Percentiles rank a stretch among this genome's conserved stretches.
phyloP scores from a whole-genome alignment of 768 basidiomycete species.

The Stropharia rugosoannulata region DNA sequence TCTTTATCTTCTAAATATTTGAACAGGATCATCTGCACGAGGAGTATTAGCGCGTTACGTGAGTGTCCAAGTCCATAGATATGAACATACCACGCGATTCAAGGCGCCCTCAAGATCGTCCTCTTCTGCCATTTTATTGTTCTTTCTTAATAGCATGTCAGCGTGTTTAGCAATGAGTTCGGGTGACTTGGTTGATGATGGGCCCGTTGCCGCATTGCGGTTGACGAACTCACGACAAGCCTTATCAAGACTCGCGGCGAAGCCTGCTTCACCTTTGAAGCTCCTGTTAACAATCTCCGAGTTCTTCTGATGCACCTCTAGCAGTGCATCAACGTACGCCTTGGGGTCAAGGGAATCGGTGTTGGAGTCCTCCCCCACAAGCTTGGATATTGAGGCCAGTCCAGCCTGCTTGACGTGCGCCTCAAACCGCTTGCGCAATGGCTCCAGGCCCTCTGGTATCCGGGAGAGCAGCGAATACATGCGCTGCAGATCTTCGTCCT shows the following conservation, averaged over 20 bases:
- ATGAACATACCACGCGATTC: slow-evolving; percentile 79
- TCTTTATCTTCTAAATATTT: slow-evolving; percentile 99
- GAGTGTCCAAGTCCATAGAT: slow-evolving; percentile 29
- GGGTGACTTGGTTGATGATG: slow-evolving; percentile 87
- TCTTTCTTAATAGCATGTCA: slow-evolving; percentile 90
- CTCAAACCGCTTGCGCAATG: slow-evolving; percentile 92
- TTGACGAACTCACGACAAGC: slow-evolving; percentile 98
- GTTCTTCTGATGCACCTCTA: slow-evolving; percentile 95
- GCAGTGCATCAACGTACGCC: slow-evolving; percentile 90
- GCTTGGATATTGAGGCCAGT: slow-evolving; percentile 77
- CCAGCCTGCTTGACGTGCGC: slow-evolving; percentile 94
- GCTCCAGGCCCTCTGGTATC: slow-evolving; percentile 91
- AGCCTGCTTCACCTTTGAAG: slow-evolving; percentile 94
- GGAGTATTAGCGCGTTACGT: slow-evolving; percentile 23
- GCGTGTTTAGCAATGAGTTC: slow-evolving; percentile 95
- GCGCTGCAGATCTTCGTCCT: slow-evolving; percentile 93
- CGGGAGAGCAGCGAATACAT: slow-evolving; percentile 97
- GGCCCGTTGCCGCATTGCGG: slow-evolving; percentile 87
- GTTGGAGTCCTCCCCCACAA: slow-evolving; percentile 60
- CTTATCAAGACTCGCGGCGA: slow-evolving; percentile 94
- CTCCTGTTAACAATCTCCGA: slow-evolving; percentile 87
- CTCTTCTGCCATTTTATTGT: slow-evolving; percentile 96
- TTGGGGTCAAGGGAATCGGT: slow-evolving; percentile 87
- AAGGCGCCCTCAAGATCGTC: slow-evolving; percentile 90
- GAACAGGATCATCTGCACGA: slow-evolving; percentile 90